Base-by-base conservation (phyloP, 371 early-diverging fungal species). In the Syncephalis plumigaleata region DNA sequence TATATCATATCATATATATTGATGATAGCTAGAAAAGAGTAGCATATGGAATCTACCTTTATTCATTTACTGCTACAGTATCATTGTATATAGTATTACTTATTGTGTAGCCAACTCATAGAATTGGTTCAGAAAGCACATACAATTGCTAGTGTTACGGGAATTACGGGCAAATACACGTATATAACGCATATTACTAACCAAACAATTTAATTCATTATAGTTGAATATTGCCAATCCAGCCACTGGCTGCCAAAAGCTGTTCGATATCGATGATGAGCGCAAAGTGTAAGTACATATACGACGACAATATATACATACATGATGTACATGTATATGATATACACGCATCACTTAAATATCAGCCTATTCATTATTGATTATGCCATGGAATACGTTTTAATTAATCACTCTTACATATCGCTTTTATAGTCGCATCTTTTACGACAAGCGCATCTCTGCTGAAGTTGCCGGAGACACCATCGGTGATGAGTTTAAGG, bases 141-240 rank as follows among this genome's bases (percentile, higher is more conserved):
- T n/a, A n/a, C n/a, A n/a, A n/a, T n/a, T n/a, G n/a, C n/a, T n/a
- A n/a, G n/a, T n/a, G n/a, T n/a, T n/a, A n/a, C n/a, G n/a, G n/a
- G n/a, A n/a, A n/a, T n/a, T n/a, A n/a, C n/a, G n/a, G n/a, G n/a
- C n/a, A n/a, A n/a, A n/a, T n/a, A n/a, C n/a, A n/a, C n/a, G n/a
- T n/a, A n/a, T n/a, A n/a, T n/a, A n/a, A n/a, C n/a, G n/a, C n/a
- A n/a, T n/a, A n/a, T n/a, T n/a, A n/a, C n/a, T n/a, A n/a, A n/a
- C n/a, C n/a, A n/a, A n/a, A n/a, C n/a, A n/a, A 31, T 31, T 7
- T 31, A 7, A 7, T 31, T 31, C 2, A 20, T 44, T 42, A 24
- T 52, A 97, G 93, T 71, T 97, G 67, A 95, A 94, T 86, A 92
- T 98, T 70, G 90, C 98, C 68, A 87, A 93, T 79, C 95, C 96